These are phyloP conservation scores for Artemisia argyi DNA, from an alignment of 129 eudicot species.

Conservation along the genomic window DNA sequence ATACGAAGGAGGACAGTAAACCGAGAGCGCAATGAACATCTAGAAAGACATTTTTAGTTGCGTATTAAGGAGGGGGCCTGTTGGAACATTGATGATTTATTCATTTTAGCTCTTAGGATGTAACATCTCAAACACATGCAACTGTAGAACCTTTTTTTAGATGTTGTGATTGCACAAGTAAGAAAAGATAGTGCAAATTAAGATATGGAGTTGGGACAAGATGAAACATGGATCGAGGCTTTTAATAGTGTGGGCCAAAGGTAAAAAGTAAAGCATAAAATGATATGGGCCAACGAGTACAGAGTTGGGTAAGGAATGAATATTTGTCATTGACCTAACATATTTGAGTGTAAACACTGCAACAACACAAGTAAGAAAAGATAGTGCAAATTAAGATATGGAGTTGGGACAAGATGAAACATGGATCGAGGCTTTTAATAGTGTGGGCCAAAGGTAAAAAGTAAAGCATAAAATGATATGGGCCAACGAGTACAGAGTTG, in stretches of 20 bases:
- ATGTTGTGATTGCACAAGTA: background rate
- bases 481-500: too few species aligned
- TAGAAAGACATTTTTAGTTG: background rate
- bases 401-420: background rate
- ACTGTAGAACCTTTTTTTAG: conserved; percentile 3
- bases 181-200: background rate
- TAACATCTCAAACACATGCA: conserved; percentile 6
- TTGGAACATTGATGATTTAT: background rate
- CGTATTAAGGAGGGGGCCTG: background rate
- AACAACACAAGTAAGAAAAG: background rate
- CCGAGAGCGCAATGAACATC: background rate
- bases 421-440: too few species aligned
- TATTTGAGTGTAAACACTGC: too few species aligned
- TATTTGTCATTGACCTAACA: too few species aligned
- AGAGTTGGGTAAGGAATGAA: too few species aligned
- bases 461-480: too few species aligned
- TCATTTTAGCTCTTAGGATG: background rate
- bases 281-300: too few species aligned
- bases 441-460: too few species aligned
- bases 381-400: background rate
- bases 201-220: background rate
- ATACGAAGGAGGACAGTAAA: background rate
- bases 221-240: too few species aligned
- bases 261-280: too few species aligned
- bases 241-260: too few species aligned